These are phyloP conservation scores for Wickerhamiella sorbophila DNA, from an alignment of 805 yeast species.

Conservation along the genomic window DNA sequence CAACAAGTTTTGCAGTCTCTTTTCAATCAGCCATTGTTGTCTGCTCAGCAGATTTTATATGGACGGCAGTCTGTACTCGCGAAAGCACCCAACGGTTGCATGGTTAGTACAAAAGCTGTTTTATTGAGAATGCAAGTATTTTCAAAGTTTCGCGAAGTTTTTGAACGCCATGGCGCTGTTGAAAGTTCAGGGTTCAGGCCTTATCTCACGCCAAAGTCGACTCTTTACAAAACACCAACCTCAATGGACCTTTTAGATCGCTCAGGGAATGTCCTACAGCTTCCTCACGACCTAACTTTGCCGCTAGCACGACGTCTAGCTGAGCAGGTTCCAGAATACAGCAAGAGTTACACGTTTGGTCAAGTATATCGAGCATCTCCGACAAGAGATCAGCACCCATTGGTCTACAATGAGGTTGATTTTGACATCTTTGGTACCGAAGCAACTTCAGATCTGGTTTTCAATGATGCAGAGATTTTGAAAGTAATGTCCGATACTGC, in stretches of 20 bases:
- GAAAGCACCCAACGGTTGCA: neutral
- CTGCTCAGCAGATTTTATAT: conserved; percentile 73
- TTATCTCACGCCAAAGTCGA: conserved; percentile 65
- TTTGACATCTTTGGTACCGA: conserved; percentile 53
- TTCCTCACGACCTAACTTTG: conserved; percentile 78
- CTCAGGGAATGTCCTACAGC: conserved; percentile 74
- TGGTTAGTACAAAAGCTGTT: conserved; percentile 18
- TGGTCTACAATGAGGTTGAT: conserved; percentile 65
- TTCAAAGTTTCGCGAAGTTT: conserved; percentile 45
- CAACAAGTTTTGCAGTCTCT: conserved; percentile 78
- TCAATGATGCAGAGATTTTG: conserved; percentile 78
- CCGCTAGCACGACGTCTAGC: conserved; percentile 83
- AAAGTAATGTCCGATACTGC: conserved; percentile 69
- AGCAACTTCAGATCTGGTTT: conserved; percentile 26
- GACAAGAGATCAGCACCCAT: conserved; percentile 41
- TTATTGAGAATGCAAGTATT: conserved; percentile 47
- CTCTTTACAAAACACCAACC: conserved; percentile 48
- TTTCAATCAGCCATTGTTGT: conserved; percentile 70
- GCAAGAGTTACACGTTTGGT: conserved; percentile 61
- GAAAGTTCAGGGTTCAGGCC: conserved; percentile 49
- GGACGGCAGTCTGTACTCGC: conserved; percentile 29
- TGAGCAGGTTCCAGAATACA: conserved; percentile 36
- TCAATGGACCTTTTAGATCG: conserved; percentile 72
- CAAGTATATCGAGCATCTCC: conserved; percentile 48
- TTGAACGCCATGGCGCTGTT: conserved; percentile 74